phyloP scores from a whole-genome alignment of 805 yeast genomes.

The Candida ulmi region DNA sequence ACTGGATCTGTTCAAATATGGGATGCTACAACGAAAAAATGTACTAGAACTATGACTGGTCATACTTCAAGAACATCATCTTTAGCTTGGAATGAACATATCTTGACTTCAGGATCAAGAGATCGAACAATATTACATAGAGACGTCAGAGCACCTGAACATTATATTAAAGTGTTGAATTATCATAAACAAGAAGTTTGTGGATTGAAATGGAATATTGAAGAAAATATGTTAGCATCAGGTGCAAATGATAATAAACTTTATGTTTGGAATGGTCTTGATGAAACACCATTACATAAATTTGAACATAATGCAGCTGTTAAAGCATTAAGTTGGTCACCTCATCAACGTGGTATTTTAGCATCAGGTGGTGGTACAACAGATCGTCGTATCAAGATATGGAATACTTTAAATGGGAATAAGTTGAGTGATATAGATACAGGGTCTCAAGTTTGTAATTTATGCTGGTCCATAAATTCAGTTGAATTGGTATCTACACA shows the following conservation, averaged over 20 bases:
- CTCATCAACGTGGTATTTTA: constrained; percentile 88
- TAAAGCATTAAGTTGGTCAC: constrained; percentile 96
- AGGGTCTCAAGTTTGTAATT: constrained; percentile 93
- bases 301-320: constrained; percentile 95
- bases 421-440: constrained; percentile 81
- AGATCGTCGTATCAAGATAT: constrained; percentile 81
- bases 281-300: constrained; percentile 61
- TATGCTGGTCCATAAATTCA: constrained; percentile 88
- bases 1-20: constrained; percentile 89
- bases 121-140: constrained; percentile 82
- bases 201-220: constrained; percentile 90
- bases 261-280: constrained; percentile 77
- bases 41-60: constrained; percentile 89
- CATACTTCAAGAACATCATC: constrained; percentile 82
- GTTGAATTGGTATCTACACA: constrained; percentile 93
- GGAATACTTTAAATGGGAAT: constrained; percentile 83
- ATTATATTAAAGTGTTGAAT: constrained; percentile 64
- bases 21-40: constrained; percentile 80
- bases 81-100: constrained; percentile 90
- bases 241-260: constrained; percentile 94
- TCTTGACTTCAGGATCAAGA: constrained; percentile 80
- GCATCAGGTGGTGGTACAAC: constrained; percentile 98
- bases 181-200: constrained; percentile 92
- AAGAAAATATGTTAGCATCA: constrained; percentile 86
- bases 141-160: constrained; percentile 85